phyloP scores from a whole-genome alignment of 2,329 filamentous ascomycete genomes.

The Thyridium curvatum region DNA sequence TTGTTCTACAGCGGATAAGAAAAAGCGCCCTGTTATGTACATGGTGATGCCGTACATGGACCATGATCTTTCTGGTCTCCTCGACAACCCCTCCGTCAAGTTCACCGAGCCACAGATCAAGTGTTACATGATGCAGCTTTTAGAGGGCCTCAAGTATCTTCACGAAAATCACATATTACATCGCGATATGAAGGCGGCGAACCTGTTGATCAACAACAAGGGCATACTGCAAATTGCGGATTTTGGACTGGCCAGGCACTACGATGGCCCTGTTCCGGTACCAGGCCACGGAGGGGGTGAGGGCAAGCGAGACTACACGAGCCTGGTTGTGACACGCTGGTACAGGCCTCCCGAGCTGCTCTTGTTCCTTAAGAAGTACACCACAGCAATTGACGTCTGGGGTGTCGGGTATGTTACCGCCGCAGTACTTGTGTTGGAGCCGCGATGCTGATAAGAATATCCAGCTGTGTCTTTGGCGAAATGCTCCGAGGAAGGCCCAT shows the following conservation, averaged over 20 bases:
- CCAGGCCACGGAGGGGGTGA: conserved; percentile 76
- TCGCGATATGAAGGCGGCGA: conserved; percentile 98
- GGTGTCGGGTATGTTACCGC: conserved; percentile 70
- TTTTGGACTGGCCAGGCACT: conserved; percentile 90
- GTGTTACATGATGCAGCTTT: conserved; percentile 91
- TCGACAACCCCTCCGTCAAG: conserved; percentile 86
- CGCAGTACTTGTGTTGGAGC: conserved; percentile 1
- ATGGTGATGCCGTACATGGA: conserved; percentile 99
- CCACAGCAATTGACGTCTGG: conserved; percentile 98
- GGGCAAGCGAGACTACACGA: conserved; percentile 85
- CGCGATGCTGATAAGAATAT: conserved; percentile 15
- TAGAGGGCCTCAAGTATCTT: conserved; percentile 84
- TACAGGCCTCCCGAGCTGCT: conserved; percentile 92
- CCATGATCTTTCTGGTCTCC: conserved; percentile 91
- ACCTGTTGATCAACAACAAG: conserved; percentile 89
- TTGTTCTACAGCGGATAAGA: conserved; percentile 56
- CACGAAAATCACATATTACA: conserved; percentile 89
- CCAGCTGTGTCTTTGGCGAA: conserved; percentile 92
- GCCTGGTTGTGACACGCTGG: conserved; percentile 95
- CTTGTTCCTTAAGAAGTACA: conserved; percentile 82
- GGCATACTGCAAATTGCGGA: conserved; percentile 95
- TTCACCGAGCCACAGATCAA: conserved; percentile 92
- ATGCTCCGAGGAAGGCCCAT: conserved; percentile 96
- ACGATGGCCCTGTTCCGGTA: conserved; percentile 75
- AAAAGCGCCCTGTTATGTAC: conserved; percentile 83